These are phyloP conservation scores for Leucosporidium yakuticum DNA, from an alignment of 768 basidiomycete genomes.

Conservation along the genomic window DNA sequence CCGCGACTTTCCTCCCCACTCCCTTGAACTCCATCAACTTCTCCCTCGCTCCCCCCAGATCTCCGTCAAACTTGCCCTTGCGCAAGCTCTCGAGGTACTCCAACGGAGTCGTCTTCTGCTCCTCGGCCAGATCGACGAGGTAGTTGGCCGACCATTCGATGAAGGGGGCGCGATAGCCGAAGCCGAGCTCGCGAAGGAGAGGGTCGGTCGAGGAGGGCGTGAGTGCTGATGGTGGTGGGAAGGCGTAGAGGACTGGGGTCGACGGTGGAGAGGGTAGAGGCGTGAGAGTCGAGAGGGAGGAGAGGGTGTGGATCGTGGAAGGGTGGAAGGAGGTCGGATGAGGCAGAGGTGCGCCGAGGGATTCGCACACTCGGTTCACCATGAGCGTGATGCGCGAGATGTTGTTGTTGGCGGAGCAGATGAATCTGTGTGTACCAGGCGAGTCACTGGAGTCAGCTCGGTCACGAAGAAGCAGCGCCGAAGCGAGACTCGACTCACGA, in stretches of 20 bases:
- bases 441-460: not conserved
- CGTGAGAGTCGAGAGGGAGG: constrained; percentile 72
- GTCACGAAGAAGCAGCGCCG: not conserved
- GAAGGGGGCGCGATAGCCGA: constrained; percentile 90
- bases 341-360: constrained; percentile 67
- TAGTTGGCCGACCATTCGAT: constrained; percentile 76
- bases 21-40: constrained; percentile 77
- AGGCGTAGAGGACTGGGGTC: constrained; percentile 59
- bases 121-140: constrained; percentile 51
- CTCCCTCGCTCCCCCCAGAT: constrained; percentile 49
- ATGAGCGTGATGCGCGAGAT: constrained; percentile 90
- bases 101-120: constrained; percentile 3
- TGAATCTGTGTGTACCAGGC: constrained; percentile 54
- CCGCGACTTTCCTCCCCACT: constrained; percentile 93
- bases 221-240: constrained; percentile 70
- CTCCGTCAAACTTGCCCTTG: constrained; percentile 3
- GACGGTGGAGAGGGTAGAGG: not conserved
- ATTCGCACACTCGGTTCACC: constrained; percentile 71
- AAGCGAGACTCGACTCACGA: constrained; percentile 58
- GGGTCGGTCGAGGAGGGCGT: constrained; percentile 55
- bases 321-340: constrained; percentile 21
- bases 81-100: constrained; percentile 29
- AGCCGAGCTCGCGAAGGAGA: constrained; percentile 72
- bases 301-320: constrained; percentile 50
- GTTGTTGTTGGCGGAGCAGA: constrained; percentile 96